Evolutionary conservation across 2,329 filamentous ascomycete species (phyloP).

Genomic region (Penicillium brevicompactum): DNA sequence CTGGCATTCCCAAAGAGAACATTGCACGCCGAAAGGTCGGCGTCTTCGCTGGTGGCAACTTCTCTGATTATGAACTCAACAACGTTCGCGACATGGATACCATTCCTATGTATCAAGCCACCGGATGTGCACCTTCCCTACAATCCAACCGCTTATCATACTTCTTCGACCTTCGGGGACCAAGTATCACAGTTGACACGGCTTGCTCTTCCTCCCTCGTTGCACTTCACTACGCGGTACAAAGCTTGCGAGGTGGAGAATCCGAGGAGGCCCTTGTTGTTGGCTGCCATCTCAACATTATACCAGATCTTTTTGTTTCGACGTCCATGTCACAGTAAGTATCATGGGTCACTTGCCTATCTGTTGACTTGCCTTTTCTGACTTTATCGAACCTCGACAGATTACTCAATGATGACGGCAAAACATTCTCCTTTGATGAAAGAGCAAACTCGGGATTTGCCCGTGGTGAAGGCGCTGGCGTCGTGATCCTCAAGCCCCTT

Average conservation of each 20-base stretch:
- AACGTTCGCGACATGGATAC: slow-evolving; percentile 27
- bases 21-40: slow-evolving; percentile 25
- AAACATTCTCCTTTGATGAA: slow-evolving; percentile 30
- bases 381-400: slow-evolving; percentile 3
- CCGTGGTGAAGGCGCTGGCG: slow-evolving; percentile 39
- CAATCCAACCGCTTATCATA: slow-evolving; percentile 32
- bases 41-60: slow-evolving; percentile 25
- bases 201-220: slow-evolving; percentile 32
- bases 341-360: background rate
- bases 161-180: slow-evolving; percentile 33
- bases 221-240: slow-evolving; percentile 31
- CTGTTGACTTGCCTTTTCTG: background rate
- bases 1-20: slow-evolving; percentile 30
- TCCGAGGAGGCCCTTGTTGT: slow-evolving; percentile 27
- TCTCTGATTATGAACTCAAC: slow-evolving; percentile 27
- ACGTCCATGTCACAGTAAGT: slow-evolving; percentile 30
- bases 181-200: slow-evolving; percentile 31
- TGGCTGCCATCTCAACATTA: slow-evolving; percentile 28
- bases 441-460: slow-evolving; percentile 32
- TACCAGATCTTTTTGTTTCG: slow-evolving; percentile 29
- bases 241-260: slow-evolving; percentile 27
- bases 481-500: slow-evolving; percentile 38
- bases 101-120: slow-evolving; percentile 22
- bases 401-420: slow-evolving; percentile 29
- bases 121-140: slow-evolving; percentile 23